phyloP scores from a whole-genome alignment of 495 filamentous ascomycete species.

The Cercophora newfieldiana region DNA sequence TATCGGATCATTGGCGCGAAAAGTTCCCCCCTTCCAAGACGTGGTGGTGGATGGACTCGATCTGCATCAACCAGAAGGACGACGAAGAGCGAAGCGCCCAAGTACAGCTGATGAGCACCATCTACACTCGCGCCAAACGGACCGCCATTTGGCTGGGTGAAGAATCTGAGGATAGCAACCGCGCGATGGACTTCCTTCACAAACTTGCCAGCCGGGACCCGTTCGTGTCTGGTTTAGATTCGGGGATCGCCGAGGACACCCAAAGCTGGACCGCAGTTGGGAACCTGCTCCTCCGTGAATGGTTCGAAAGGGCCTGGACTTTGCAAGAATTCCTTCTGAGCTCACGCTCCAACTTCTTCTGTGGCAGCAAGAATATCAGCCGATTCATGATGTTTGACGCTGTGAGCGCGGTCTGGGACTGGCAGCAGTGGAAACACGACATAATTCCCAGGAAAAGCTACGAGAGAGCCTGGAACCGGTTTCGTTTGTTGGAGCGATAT shows the following conservation, averaged over 20 bases:
- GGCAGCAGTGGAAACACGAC: neutral
- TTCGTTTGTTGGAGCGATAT: slow-evolving; percentile 6
- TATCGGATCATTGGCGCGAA: neutral
- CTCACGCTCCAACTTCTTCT: neutral
- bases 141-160: slow-evolving; percentile 36
- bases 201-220: neutral
- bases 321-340: slow-evolving; percentile 15
- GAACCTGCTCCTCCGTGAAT: neutral
- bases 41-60: slow-evolving; percentile 30
- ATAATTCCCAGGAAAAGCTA: slow-evolving; percentile 4
- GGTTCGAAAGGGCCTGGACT: slow-evolving; percentile 16
- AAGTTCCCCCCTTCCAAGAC: neutral
- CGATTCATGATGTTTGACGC: neutral
- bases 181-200: slow-evolving; percentile 7
- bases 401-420: slow-evolving; percentile 4
- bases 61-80: slow-evolving; percentile 36
- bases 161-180: slow-evolving; percentile 13
- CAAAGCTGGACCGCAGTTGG: slow-evolving; percentile 5
- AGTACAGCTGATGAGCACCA: slow-evolving; percentile 30
- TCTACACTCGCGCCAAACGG: slow-evolving; percentile 26
- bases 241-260: neutral
- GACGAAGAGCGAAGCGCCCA: slow-evolving; percentile 26
- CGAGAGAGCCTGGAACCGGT: slow-evolving; percentile 16
- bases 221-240: too few species aligned
- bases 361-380: neutral